Percentiles rank a stretch among this genome's conserved stretches.
phyloP scores from a whole-genome alignment of 495 filamentous ascomycete genomes.

The Parmelia sp. region DNA sequence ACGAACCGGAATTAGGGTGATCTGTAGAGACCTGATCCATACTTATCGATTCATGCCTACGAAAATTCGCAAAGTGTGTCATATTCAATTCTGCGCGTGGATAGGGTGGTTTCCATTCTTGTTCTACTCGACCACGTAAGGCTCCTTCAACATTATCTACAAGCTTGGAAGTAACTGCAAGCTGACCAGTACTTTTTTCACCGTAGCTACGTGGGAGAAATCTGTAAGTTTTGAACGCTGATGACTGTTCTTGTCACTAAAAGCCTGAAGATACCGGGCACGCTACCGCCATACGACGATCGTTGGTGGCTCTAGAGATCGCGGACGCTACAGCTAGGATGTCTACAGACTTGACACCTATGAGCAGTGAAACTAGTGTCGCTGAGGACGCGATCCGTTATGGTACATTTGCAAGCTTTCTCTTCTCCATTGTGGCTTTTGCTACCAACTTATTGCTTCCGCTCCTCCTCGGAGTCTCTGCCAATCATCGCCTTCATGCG shows the following conservation, averaged over 20 bases:
- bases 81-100: slow-evolving; percentile 91
- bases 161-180: slow-evolving; percentile 44
- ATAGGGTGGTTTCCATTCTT: slow-evolving; percentile 77
- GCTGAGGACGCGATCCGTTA: slow-evolving; percentile 20
- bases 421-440: slow-evolving; percentile 68
- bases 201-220: slow-evolving; percentile 16
- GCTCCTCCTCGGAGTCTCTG: slow-evolving; percentile 53
- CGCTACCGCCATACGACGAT: slow-evolving; percentile 45
- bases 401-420: slow-evolving; percentile 25
- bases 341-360: background rate
- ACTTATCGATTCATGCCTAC: slow-evolving; percentile 56
- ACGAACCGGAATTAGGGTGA: slow-evolving; percentile 46
- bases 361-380: background rate
- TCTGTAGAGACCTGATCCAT: slow-evolving; percentile 35
- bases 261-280: slow-evolving; percentile 28
- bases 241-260: slow-evolving; percentile 52
- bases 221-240: slow-evolving; percentile 6
- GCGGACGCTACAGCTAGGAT: slow-evolving; percentile 1
- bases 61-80: slow-evolving; percentile 82
- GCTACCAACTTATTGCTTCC: slow-evolving; percentile 60
- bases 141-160: slow-evolving; percentile 67
- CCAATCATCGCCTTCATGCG: slow-evolving; percentile 48
- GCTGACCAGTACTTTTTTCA: slow-evolving; percentile 45
- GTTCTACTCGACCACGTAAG: slow-evolving; percentile 92
- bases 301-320: slow-evolving; percentile 43